These are phyloP conservation scores for Fraxinus platypoda DNA, from an alignment of 305 asterid species.

Conservation along the genomic window DNA sequence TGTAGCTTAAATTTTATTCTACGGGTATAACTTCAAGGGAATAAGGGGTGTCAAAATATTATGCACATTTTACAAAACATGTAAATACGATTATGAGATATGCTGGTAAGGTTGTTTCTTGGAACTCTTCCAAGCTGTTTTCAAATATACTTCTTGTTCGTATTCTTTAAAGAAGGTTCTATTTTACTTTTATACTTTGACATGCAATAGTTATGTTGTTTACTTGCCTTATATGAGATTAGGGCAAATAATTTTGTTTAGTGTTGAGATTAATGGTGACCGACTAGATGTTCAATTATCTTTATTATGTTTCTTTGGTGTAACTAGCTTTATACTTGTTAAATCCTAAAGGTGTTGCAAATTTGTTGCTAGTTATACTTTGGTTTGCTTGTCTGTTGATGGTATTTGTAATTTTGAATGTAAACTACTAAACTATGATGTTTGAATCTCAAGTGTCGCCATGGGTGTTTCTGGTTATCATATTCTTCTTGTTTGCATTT, in stretches of 20 bases:
- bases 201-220: not conserved
- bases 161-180: not conserved
- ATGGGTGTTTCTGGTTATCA: not conserved
- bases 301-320: slow-evolving; percentile 9
- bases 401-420: not conserved
- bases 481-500: not conserved
- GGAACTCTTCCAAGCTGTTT: not conserved
- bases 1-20: not conserved
- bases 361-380: not conserved
- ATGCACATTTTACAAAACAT: not conserved
- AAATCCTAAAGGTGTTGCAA: not conserved
- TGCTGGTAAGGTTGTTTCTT: not conserved
- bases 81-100: too few species aligned
- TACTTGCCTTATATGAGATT: not conserved
- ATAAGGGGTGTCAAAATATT: not conserved
- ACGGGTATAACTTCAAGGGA: not conserved
- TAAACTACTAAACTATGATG: not conserved
- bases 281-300: slow-evolving; percentile 34
- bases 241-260: slow-evolving; percentile 16
- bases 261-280: slow-evolving; percentile 18
- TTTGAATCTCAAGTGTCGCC: not conserved
- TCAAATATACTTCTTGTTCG: not conserved
- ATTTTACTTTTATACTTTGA: not conserved
- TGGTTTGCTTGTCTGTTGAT: not conserved
- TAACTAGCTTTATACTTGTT: not conserved